Percentiles rank a stretch among this genome's conserved stretches.
These are phyloP conservation scores for Hirsutella minnesotensis DNA, from an alignment of 2,329 filamentous ascomycete species.

Conservation along the genomic window DNA sequence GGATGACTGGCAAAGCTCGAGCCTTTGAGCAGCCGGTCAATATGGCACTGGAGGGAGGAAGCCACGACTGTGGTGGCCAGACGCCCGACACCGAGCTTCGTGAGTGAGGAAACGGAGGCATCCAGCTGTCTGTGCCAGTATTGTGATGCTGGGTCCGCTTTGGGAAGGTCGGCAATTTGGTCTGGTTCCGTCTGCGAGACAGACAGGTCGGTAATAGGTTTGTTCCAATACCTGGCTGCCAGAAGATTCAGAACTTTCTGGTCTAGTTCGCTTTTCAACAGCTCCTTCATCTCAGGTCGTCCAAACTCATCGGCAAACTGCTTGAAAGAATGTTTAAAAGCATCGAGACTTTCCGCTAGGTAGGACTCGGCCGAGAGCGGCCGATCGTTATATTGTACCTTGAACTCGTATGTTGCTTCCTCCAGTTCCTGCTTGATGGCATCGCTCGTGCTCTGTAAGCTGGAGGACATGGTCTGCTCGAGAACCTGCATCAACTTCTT, in stretches of 20 bases:
- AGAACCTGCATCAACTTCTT: constrained; percentile 97
- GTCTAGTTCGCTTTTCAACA: constrained; percentile 86
- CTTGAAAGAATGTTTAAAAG: constrained; percentile 97
- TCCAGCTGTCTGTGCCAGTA: constrained; percentile 95
- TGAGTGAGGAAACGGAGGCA: constrained; percentile 78
- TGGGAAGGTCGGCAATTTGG: constrained; percentile 65
- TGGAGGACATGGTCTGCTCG: constrained; percentile 93
- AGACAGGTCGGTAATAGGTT: constrained; percentile 75
- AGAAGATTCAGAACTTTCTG: constrained; percentile 89
- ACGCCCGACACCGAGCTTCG: constrained; percentile 86
- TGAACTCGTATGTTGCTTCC: constrained; percentile 96
- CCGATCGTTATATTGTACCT: constrained; percentile 97
- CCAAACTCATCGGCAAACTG: constrained; percentile 85
- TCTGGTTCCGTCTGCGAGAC: constrained; percentile 56
- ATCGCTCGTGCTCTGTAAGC: constrained; percentile 77
- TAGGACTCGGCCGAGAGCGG: constrained; percentile 93
- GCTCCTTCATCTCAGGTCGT: constrained; percentile 73
- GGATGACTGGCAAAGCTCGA: constrained; percentile 87
- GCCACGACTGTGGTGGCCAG: constrained; percentile 87
- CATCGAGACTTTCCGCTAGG: constrained; percentile 84
- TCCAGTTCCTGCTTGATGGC: constrained; percentile 91
- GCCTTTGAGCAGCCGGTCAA: constrained; percentile 64
- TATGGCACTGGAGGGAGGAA: constrained; percentile 70
- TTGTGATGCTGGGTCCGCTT: constrained; percentile 69
- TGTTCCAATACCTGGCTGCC: constrained; percentile 94